phyloP scores from a whole-genome alignment of 345 rosid genomes.

The Pseudoturritis turrita region DNA sequence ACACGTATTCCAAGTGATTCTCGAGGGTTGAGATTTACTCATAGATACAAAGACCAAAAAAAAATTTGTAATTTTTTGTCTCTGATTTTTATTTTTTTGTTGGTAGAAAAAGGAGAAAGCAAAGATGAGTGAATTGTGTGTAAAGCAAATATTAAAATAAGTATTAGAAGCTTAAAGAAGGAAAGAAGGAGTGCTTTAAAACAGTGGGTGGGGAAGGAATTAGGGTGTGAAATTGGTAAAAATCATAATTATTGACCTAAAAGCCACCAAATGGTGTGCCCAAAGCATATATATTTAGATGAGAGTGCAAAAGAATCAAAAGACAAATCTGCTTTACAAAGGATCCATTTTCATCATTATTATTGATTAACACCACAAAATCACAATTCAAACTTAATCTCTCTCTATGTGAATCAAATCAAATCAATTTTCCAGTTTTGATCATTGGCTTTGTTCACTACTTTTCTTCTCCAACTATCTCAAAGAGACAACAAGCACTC shows the following conservation, averaged over 20 bases:
- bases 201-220: conserved; percentile 29
- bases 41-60: background rate
- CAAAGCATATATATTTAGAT: conserved; percentile 26
- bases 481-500: conserved; percentile 23
- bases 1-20: conserved; percentile 19
- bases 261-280: conserved; percentile 31
- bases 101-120: conserved; percentile 22
- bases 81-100: background rate
- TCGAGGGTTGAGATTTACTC: conserved; percentile 19
- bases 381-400: conserved; percentile 5
- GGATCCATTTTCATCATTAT: conserved; percentile 28
- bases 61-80: background rate
- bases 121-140: conserved; percentile 31
- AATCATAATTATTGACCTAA: conserved; percentile 31
- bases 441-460: conserved; percentile 16
- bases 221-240: conserved; percentile 29
- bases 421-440: conserved; percentile 12
- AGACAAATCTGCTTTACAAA: conserved; percentile 31
- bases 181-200: conserved; percentile 22
- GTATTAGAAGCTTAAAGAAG: conserved; percentile 26
- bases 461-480: conserved; percentile 7
- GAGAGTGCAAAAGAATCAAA: conserved; percentile 28
- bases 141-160: conserved; percentile 28
- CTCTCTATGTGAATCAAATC: conserved; percentile 18
- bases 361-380: conserved; percentile 15